Conservation (phyloP, 129 eudicot genomes). For the Centella asiatica region DNA sequence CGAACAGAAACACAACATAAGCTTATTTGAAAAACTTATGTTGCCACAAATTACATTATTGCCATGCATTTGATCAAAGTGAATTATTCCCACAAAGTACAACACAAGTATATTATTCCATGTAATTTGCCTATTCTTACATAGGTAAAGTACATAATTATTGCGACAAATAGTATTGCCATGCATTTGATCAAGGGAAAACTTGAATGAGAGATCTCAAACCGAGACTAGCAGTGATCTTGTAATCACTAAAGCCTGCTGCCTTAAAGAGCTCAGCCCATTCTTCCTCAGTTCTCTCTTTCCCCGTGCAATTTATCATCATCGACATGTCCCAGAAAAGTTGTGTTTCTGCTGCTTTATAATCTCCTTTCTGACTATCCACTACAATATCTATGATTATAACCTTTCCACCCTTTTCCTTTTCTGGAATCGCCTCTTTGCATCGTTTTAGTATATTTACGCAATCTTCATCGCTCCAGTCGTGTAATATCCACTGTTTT, state of each 20-base stretch:
- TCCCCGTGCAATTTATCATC: not conserved
- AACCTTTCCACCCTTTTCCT: not conserved
- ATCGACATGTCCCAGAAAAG: not conserved
- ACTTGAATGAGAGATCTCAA: not conserved
- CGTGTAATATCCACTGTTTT: constrained; percentile 48
- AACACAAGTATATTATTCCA: no score
- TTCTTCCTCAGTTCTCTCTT: not conserved
- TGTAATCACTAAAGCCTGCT: not conserved
- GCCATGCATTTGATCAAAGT: no score
- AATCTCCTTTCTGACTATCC: not conserved
- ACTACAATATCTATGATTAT: not conserved
- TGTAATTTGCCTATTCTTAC: no score
- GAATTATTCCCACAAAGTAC: no score
- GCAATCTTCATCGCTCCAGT: constrained; percentile 40
- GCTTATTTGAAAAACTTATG: no score
- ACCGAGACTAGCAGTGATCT: not conserved
- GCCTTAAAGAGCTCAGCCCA: not conserved
- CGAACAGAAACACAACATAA: no score
- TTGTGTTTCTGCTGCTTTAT: not conserved
- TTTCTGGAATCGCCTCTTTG: not conserved
- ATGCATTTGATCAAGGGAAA: constrained; percentile 2
- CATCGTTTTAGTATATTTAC: constrained; percentile 14
- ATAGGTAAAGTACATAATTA: not conserved
- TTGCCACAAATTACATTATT: no score
- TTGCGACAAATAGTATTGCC: no score